Conservation (phyloP, 225 moss, liverwort and hornwort genomes). For the Ulota crispa region DNA sequence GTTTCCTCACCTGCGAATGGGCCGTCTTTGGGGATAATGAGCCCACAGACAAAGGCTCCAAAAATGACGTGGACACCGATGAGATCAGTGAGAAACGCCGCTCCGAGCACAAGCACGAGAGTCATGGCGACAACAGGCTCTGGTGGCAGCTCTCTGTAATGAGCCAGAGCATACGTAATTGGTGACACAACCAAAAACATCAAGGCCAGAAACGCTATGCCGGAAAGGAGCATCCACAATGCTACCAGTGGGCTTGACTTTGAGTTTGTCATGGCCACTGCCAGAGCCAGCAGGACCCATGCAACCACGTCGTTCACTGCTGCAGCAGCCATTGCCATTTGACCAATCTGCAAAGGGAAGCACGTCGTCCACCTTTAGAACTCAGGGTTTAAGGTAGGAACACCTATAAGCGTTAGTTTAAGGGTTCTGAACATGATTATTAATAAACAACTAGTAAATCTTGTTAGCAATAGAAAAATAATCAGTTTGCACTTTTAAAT, state of each 20-base stretch:
- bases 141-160: conserved; percentile 30
- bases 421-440: no score
- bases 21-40: conserved; percentile 49
- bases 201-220: conserved; percentile 45
- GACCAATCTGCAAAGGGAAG: conserved; percentile 43
- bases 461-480: no score
- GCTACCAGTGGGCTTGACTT: conserved; percentile 45
- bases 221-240: conserved; percentile 48
- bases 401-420: no score
- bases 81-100: conserved; percentile 57
- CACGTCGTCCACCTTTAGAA: background rate
- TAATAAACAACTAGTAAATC: no score
- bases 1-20: conserved; percentile 44
- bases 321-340: conserved; percentile 61
- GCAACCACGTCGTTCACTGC: conserved; percentile 60
- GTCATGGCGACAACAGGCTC: conserved; percentile 44
- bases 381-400: no score
- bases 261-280: conserved; percentile 51
- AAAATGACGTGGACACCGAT: conserved; percentile 67
- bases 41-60: conserved; percentile 56
- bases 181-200: conserved; percentile 54
- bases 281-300: conserved; percentile 60
- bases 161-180: conserved; percentile 39
- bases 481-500: no score
- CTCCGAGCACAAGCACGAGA: conserved; percentile 44